Evolutionary conservation across 2,329 filamentous ascomycete genomes (phyloP), one percentile per base, ranked within the genome.

Genomic region (Alternaria triticina): DNA sequence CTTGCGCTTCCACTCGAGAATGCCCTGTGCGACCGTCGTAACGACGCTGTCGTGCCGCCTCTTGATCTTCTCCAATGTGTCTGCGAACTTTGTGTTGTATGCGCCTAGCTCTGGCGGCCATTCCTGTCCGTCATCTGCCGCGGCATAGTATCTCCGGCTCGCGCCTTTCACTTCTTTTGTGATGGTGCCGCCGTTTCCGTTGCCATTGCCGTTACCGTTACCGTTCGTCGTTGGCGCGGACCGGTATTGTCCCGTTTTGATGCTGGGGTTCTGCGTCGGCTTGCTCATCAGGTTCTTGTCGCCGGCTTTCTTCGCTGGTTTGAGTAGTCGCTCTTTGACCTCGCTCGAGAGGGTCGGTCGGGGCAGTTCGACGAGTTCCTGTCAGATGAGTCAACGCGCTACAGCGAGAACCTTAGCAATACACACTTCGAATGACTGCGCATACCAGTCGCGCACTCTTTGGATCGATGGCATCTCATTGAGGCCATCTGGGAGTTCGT

Each of bases 401-500:
- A 47, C 59, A 57, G 59, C 28, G 30, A 23, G 44, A 63, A 60
- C 36, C 59, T 56, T 40, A 46, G 13, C 33, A 40, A 13, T 50
- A 79, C 87, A 73, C 87, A 97, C 94, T 89, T 99, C 96, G 77
- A 99, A 99, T 55, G 96, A 99, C 84, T 99, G 96, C 68, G 95
- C 96, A 81, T 99, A 99, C 96, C 96, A 99, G 77, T 98, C 94
- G 80, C 94, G 91, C 71, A 99, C 96, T 76, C 91, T 93, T 80
- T 91, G 90, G 71, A 99, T 97, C 11, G 96, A 98, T 43, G 94
- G 93, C 96, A 99, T 98, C 72, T 98, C 94, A 79, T 93, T 97
- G 66, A 99, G 88, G 59, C 96, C 96, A 86, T 99, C 96, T 36
- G 96, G 96, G 3, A 99, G 86, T 76, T 93, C 92, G 66, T 91